Conservation (phyloP, 2,329 filamentous ascomycete species). For the Tolypocladium cylindrosporum region DNA sequence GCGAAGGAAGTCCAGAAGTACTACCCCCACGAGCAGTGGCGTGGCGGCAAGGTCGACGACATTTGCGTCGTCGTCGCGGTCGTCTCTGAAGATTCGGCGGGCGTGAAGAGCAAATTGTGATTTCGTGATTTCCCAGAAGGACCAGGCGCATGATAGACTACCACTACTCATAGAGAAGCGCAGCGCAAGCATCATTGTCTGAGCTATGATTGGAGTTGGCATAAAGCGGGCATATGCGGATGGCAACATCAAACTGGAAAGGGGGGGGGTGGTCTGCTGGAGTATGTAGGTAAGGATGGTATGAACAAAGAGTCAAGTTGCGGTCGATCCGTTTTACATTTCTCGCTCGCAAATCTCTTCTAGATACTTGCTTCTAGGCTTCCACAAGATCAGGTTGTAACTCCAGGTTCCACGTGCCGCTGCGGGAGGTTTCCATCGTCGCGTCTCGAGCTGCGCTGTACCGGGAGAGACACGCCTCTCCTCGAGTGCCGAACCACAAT, state of each 20-base stretch:
- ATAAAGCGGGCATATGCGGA: neutral
- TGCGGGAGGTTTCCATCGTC: no score
- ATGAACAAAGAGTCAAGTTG: neutral
- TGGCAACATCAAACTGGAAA: neutral
- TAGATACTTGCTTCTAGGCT: no score
- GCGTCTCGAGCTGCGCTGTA: no score
- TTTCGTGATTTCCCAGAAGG: neutral
- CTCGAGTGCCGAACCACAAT: no score
- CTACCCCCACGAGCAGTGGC: conserved; percentile 78
- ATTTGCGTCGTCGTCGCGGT: conserved; percentile 80
- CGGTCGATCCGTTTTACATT: no score
- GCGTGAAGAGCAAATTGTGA: conserved; percentile 23
- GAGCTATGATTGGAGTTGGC: neutral
- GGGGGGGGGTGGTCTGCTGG: neutral
- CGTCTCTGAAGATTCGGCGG: conserved; percentile 51
- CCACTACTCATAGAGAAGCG: neutral
- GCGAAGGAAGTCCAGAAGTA: conserved; percentile 86
- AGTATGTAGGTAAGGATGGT: neutral
- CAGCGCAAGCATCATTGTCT: neutral
- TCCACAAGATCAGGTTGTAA: no score
- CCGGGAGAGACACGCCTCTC: no score
- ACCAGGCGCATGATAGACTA: neutral
- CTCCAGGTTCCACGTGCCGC: no score
- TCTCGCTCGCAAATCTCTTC: no score
- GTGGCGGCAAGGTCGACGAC: conserved; percentile 90